Conservation (phyloP, 352 stramenopile genomes). For the Globisporangium abappressorium region DNA sequence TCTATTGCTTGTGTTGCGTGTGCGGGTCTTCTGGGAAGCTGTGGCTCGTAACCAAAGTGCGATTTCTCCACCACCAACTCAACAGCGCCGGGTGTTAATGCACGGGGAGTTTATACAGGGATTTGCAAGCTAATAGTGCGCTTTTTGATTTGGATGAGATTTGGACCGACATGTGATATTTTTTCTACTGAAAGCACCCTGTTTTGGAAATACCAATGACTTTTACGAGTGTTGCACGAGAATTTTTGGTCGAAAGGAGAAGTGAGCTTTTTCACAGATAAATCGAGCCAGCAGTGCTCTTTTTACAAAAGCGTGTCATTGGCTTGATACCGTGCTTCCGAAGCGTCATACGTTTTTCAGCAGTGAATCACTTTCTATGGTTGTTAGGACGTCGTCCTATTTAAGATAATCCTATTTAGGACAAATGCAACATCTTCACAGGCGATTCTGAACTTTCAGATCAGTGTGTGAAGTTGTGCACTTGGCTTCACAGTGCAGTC, state of each 20-base stretch:
- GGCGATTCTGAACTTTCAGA: not conserved
- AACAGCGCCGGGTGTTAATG: not conserved
- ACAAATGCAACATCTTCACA: not conserved
- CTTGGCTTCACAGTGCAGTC: too few relatives aligned
- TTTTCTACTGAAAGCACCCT: not conserved
- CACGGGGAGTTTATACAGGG: not conserved
- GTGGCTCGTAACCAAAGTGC: slow-evolving; percentile 4
- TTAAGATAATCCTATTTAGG: not conserved
- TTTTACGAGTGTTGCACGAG: not conserved
- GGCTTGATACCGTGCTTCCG: not conserved
- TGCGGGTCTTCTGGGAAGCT: not conserved
- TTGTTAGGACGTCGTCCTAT: not conserved
- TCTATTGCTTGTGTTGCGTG: not conserved
- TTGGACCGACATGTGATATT: not conserved
- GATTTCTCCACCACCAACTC: not conserved
- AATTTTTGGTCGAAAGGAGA: not conserved
- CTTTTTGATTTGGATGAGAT: not conserved
- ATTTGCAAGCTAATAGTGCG: not conserved
- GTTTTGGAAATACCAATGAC: not conserved
- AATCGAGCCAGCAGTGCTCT: not conserved
- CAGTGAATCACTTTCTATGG: not conserved
- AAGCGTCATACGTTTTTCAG: not conserved
- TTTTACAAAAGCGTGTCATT: not conserved
- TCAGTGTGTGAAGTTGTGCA: not conserved
- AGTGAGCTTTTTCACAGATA: not conserved